phyloP scores from a whole-genome alignment of 495 filamentous ascomycete species.

The Neurospora hispaniola region DNA sequence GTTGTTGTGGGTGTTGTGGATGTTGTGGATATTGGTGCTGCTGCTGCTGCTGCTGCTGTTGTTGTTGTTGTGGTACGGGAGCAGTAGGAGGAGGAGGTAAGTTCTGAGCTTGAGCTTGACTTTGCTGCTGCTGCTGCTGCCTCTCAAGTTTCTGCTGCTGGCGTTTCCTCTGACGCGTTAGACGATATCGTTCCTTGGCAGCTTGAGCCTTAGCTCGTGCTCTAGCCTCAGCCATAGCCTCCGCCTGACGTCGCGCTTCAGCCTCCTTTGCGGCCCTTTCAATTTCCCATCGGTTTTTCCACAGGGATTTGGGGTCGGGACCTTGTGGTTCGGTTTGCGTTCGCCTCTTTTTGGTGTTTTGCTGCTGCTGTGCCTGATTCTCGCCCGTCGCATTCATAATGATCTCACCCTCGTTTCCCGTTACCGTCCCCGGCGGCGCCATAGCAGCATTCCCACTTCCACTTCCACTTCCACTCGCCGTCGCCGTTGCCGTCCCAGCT shows the following conservation, averaged over 20 bases:
- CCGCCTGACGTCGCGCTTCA: neutral
- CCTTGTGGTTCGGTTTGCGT: neutral
- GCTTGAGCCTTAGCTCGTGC: neutral
- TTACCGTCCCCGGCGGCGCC: neutral
- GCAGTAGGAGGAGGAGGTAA: neutral
- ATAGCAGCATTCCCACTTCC: neutral
- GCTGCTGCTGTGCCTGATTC: neutral
- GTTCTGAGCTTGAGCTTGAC: neutral
- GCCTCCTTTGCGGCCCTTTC: neutral
- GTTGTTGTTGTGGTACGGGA: neutral
- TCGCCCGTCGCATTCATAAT: neutral
- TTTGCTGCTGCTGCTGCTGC: neutral
- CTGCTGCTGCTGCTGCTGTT: neutral
- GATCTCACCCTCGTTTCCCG: neutral
- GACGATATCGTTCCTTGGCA: neutral
- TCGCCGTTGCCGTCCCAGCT: neutral
- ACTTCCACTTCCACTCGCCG: neutral
- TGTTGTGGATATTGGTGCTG: neutral
- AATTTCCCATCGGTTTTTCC: neutral
- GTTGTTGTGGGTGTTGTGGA: neutral
- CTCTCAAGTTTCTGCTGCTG: neutral
- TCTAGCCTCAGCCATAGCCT: neutral
- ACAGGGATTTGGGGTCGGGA: neutral
- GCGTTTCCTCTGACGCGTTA: neutral
- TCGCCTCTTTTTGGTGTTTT: neutral